Evolutionary conservation across 2,329 filamentous ascomycete species (phyloP), one percentile per base, ranked within the genome.

Genomic region (Ascosphaera apis): DNA sequence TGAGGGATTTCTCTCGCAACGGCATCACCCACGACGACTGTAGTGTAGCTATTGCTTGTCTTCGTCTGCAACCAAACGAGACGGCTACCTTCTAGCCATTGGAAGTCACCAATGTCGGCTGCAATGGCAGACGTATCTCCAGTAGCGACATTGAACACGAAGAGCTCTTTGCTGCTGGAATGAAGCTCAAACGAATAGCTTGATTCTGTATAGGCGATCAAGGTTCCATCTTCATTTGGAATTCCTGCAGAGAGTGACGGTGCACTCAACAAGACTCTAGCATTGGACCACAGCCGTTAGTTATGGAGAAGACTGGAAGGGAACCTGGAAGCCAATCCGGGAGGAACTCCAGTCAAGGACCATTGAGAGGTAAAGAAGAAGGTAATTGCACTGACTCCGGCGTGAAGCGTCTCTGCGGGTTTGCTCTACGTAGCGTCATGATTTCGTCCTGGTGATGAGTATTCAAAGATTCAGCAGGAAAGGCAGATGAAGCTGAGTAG

Each of bases 161-260:
- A 53, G 33, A 63, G 57, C 41, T 63, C 61, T 33, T 52, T 56
- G 21, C 51, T 60, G 41, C 59, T 59, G 27, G 54, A 52, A 43
- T 63, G 60, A 1, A 56, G 57, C 19, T 62, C 57, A 43, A 64
- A 64, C 15, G 59, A 62, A 41, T 64, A 64, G n/a, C 54, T 52
- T 2, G 59, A 58, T 37, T 62, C 58, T 6, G 56, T 61, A 44
- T 61, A 63, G 8, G 62, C 51, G 4, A 57, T 55, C 18, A 62
- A 51, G 11, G 53, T 61, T n/a, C 61, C 61, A 16, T 55, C 48
- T 1, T 58, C 46, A 43, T 60, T 62, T 18, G 61, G 60, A 35
- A 54, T 43, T 30, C 55, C 60, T 30, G 56, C 48, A 23, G 58
- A 61, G 41, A 60, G 51, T 40, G 60, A 52, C 21, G 61, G 61